Conservation (phyloP, 176 grass and related monocot species). For the Bothriochloa decipiens region DNA sequence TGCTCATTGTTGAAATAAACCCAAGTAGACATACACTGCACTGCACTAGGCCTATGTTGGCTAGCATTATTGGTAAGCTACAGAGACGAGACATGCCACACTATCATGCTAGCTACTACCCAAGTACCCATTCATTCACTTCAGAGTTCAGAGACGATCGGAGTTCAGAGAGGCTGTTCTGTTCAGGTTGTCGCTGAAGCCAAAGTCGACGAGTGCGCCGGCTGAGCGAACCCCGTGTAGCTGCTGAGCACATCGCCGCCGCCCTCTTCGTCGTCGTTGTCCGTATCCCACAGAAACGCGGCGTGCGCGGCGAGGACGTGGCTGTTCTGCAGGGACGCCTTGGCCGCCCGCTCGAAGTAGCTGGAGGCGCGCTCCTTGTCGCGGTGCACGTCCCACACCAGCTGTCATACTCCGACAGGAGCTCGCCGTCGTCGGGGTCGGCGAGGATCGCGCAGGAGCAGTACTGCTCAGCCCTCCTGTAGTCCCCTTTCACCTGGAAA, state of each 20-base stretch:
- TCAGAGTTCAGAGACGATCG: not conserved
- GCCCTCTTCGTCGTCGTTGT: conserved; percentile 52
- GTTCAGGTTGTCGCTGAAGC: conserved; percentile 36
- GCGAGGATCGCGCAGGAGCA: conserved; percentile 84
- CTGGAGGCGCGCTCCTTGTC: conserved; percentile 79
- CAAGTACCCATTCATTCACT: not conserved
- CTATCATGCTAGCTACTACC: not conserved
- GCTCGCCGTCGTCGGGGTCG: conserved; percentile 80
- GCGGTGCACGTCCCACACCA: conserved; percentile 79
- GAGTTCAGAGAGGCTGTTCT: not conserved
- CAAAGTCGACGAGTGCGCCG: conserved; percentile 13
- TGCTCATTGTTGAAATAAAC: not conserved
- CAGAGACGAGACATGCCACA: not conserved
- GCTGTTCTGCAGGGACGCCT: conserved; percentile 68
- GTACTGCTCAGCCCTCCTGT: conserved; percentile 78
- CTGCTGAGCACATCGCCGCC: conserved; percentile 10
- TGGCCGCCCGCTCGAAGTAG: conserved; percentile 78
- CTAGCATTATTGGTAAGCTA: conserved; percentile 29
- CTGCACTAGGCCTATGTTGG: not conserved
- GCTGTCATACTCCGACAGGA: conserved; percentile 84
- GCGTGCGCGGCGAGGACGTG: conserved; percentile 77
- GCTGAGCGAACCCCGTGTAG: conserved; percentile 6
- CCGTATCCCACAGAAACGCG: conserved; percentile 50
- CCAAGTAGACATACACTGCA: conserved; percentile 1
- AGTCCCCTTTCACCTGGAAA: conserved; percentile 64